A percentile compares a stretch with the other conserved stretches of the same genome.
These are phyloP conservation scores for Trametes sanguinea DNA, from an alignment of 768 basidiomycete species.

Conservation along the genomic window DNA sequence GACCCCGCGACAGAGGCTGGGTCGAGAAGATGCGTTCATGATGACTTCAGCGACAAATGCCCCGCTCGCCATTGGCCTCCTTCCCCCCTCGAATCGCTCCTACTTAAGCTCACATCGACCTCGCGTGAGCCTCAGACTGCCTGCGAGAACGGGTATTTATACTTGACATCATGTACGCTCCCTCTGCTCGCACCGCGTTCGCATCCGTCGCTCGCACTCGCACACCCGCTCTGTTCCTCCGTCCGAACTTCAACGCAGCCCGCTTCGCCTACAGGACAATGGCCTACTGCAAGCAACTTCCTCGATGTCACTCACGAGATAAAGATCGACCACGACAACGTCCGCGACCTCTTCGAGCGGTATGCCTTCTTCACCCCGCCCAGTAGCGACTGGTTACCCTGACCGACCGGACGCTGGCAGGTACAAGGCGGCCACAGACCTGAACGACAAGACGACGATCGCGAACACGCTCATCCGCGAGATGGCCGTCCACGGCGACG, in stretches of 20 bases:
- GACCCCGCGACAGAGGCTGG: background rate
- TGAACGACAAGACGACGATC: slow-evolving; percentile 12
- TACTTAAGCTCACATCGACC: background rate
- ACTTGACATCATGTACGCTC: background rate
- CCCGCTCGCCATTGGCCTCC: background rate
- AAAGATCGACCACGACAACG: slow-evolving; percentile 31
- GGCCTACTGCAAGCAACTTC: slow-evolving; percentile 8
- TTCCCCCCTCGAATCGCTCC: background rate
- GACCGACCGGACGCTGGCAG: background rate
- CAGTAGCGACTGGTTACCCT: too few relatives aligned
- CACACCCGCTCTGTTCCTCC: slow-evolving; percentile 4
- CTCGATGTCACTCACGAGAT: slow-evolving; percentile 26
- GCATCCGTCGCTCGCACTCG: background rate
- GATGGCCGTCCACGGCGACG: slow-evolving; percentile 26
- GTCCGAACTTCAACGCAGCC: background rate
- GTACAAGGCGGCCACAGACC: slow-evolving; percentile 17
- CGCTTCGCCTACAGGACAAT: slow-evolving; percentile 1
- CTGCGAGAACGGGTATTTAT: background rate
- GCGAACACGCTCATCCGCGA: slow-evolving; percentile 26
- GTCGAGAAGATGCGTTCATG: slow-evolving; percentile 2
- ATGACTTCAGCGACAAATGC: slow-evolving; percentile 10
- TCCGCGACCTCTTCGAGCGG: slow-evolving; percentile 26
- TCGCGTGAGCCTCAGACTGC: background rate
- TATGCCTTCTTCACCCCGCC: background rate
- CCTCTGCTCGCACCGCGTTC: slow-evolving; percentile 1